These are phyloP conservation scores for Pseudogymnoascus verrucosus DNA, from an alignment of 2,329 filamentous ascomycete species.

Conservation along the genomic window DNA sequence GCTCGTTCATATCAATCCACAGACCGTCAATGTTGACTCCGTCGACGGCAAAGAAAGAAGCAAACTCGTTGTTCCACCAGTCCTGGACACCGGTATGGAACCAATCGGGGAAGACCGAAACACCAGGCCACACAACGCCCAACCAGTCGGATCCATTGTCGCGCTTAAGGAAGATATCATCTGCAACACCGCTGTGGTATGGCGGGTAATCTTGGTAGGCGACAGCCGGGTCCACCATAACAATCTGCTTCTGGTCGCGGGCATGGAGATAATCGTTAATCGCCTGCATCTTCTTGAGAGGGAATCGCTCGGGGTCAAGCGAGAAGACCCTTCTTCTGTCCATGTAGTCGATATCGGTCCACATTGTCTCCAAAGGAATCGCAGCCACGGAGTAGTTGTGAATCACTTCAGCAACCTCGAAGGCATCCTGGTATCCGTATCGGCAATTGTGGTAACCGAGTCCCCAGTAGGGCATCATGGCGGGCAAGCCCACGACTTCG, in stretches of 20 bases:
- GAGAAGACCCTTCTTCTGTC: constrained; percentile 51
- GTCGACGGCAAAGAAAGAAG: constrained; percentile 51
- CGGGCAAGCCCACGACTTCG: constrained; percentile 46
- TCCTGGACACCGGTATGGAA: constrained; percentile 54
- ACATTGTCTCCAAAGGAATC: constrained; percentile 64
- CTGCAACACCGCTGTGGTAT: constrained; percentile 43
- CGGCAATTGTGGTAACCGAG: constrained; percentile 57
- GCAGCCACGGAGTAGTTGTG: constrained; percentile 57
- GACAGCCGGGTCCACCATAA: constrained; percentile 70
- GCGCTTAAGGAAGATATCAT: constrained; percentile 40
- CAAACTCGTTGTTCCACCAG: constrained; percentile 66
- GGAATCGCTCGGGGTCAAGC: constrained; percentile 55
- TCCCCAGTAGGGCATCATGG: constrained; percentile 58
- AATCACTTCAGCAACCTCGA: constrained; percentile 57
- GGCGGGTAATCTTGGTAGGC: constrained; percentile 43
- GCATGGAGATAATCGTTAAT: constrained; percentile 59
- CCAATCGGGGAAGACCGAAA: constrained; percentile 69
- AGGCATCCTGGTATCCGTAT: constrained; percentile 57
- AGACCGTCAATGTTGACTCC: constrained; percentile 71
- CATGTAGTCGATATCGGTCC: constrained; percentile 60
- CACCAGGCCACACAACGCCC: constrained; percentile 71
- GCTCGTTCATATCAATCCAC: constrained; percentile 67
- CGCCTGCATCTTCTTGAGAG: constrained; percentile 53
- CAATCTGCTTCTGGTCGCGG: constrained; percentile 60
- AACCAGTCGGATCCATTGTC: constrained; percentile 49